Evolutionary conservation across 192 early-diverging fungal species (phyloP).

Genomic region (Entomortierella chlamydospora): DNA sequence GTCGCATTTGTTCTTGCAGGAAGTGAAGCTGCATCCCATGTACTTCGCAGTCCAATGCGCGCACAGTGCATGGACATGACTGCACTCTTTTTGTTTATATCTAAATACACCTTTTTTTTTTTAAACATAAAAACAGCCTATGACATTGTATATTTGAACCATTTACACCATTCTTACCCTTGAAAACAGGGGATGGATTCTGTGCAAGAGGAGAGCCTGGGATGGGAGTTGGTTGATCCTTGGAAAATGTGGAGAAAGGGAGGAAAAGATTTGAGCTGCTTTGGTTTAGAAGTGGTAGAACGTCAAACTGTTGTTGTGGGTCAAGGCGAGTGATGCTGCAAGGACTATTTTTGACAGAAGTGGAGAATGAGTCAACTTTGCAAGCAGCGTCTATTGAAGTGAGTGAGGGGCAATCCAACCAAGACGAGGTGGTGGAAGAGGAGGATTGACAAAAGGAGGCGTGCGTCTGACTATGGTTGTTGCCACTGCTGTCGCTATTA

Average conservation of each 20-base stretch:
- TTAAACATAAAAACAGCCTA: too few relatives aligned
- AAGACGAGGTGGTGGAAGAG: background rate
- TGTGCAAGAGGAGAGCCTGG: background rate
- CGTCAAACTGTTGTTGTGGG: background rate
- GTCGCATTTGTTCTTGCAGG: background rate
- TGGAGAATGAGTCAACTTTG: background rate
- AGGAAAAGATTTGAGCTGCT: background rate
- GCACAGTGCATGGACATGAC: background rate
- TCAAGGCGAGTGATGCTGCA: background rate
- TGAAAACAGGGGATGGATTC: constrained; percentile 4
- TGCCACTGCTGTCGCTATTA: constrained; percentile 6
- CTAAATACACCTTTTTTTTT: background rate
- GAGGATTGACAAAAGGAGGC: background rate
- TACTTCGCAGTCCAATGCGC: too few relatives aligned
- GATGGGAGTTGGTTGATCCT: background rate
- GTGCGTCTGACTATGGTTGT: background rate
- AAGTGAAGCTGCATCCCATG: background rate
- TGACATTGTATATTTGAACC: too few relatives aligned
- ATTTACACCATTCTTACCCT: constrained; percentile 8
- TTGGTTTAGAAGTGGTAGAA: background rate
- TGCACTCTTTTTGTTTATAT: background rate
- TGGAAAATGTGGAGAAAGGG: background rate
- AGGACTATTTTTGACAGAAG: background rate
- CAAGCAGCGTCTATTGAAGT: background rate
- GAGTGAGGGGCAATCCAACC: background rate